Evolutionary conservation across 2,329 filamentous ascomycete species (phyloP).

Genomic region (Aurifilum marmelostoma): DNA sequence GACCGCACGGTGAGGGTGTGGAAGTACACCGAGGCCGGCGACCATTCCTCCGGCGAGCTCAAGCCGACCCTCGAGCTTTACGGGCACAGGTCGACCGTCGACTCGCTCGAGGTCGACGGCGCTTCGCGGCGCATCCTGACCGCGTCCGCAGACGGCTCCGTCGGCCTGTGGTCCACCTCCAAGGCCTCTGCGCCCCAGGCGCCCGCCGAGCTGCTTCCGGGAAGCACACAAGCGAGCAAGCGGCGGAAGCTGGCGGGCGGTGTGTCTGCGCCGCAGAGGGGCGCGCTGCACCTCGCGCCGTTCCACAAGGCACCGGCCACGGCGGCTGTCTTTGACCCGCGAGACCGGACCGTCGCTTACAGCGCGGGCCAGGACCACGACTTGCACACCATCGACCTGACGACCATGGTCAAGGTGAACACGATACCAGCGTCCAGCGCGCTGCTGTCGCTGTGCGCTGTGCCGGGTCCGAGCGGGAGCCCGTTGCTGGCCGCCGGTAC

Average conservation of each 20-base stretch:
- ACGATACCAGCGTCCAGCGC: slow-evolving; percentile 83
- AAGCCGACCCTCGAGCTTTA: slow-evolving; percentile 71
- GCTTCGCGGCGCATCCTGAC: slow-evolving; percentile 79
- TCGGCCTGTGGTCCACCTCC: slow-evolving; percentile 88
- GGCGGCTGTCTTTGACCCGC: slow-evolving; percentile 80
- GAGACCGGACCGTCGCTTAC: slow-evolving; percentile 87
- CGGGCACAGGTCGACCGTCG: slow-evolving; percentile 58
- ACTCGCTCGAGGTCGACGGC: slow-evolving; percentile 71
- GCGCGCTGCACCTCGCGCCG: slow-evolving; percentile 73
- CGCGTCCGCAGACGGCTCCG: slow-evolving; percentile 77
- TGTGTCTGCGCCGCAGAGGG: slow-evolving; percentile 66
- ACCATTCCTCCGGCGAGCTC: slow-evolving; percentile 63
- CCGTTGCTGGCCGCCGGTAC: slow-evolving; percentile 73
- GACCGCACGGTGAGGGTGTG: slow-evolving; percentile 87
- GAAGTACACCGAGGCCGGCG: slow-evolving; percentile 76
- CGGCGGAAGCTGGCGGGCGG: slow-evolving; percentile 68
- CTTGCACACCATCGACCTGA: slow-evolving; percentile 86
- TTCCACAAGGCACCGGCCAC: slow-evolving; percentile 76
- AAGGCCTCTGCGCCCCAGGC: slow-evolving; percentile 77
- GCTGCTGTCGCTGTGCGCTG: slow-evolving; percentile 75
- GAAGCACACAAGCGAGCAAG: slow-evolving; percentile 67
- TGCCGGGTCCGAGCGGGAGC: slow-evolving; percentile 62
- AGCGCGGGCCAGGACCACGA: slow-evolving; percentile 90
- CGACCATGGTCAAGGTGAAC: slow-evolving; percentile 77
- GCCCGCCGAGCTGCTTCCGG: slow-evolving; percentile 69